Evolutionary conservation across 2,329 filamentous ascomycete species (phyloP), one percentile per base, ranked within the genome.

Genomic region (Alternaria solani): DNA sequence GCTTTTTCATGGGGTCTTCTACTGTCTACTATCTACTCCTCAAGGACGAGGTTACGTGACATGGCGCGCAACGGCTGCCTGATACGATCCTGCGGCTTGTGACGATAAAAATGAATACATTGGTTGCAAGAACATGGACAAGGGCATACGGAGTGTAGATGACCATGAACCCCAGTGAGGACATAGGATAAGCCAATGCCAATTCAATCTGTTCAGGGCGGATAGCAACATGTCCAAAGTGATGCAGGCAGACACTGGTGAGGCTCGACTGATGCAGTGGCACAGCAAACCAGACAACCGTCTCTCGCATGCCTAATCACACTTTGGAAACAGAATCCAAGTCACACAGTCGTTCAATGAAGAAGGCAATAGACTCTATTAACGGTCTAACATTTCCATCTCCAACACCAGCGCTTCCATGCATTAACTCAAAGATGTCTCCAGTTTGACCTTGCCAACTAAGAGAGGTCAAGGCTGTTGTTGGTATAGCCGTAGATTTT

Each of bases 71-170:
- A 69, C 66, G 66, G 66, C 68, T 58, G 62, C 65, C 65, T 70
- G 65, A 71, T 67, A 66, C 65, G 67, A 67, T 57, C 68, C 70
- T 64, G 66, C 64, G 65, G 67, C 71, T 72, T 76, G 75, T 78
- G 75, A 75, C 72, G 75, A 77, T 78, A 77, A 77, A 75, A 78
- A 75, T 64, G 72, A 78, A 78, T 76, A 70, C 61, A 78, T 72
- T 70, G 70, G 72, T 77, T 76, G 70, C 75, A 75, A 75, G 71
- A 68, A 65, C 55, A 58, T 38, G 53, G n/a, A 59, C 16, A 49
- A 36, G 42, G 30, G 42, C 47, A 39, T n/a, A 43, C 30, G 32
- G 43, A 26, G 30, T 57, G 48, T 43, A 30, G 36, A 53, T 9
- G 28, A 41, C 34, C 28, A 49, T 30, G 16, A 41, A 20, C 30